phyloP scores from a whole-genome alignment of 2,329 filamentous ascomycete genomes.

The Aspergillus udagawae region DNA sequence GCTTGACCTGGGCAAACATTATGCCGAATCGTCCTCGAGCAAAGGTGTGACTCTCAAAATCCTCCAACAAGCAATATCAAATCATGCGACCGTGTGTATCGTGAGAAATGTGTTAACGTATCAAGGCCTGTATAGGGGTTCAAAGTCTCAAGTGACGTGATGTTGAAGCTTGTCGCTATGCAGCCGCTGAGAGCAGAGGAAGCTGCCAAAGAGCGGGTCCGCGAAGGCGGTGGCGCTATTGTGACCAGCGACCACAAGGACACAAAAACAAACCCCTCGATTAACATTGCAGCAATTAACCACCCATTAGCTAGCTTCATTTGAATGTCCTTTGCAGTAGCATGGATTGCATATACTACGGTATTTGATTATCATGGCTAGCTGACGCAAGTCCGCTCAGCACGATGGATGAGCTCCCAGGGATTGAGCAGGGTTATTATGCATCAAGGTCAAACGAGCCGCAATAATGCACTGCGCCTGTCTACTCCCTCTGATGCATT shows the following conservation, averaged over 20 bases:
- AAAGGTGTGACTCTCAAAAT: neutral
- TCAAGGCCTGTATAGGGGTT: neutral
- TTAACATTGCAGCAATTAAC: neutral
- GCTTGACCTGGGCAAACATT: slow-evolving; percentile 38
- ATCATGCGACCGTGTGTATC: neutral
- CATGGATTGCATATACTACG: neutral
- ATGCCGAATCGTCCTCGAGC: slow-evolving; percentile 7
- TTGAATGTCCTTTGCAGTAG: neutral
- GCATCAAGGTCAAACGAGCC: neutral
- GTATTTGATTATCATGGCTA: neutral
- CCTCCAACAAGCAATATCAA: neutral
- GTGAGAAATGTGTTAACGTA: neutral
- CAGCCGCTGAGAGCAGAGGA: neutral
- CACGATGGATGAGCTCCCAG: neutral
- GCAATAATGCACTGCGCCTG: neutral
- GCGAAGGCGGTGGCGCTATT: slow-evolving; percentile 17
- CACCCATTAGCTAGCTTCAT: neutral
- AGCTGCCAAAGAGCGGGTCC: slow-evolving; percentile 4
- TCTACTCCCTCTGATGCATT: neutral
- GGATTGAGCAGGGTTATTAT: neutral
- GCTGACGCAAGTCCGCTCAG: neutral
- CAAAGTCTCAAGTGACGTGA: slow-evolving; percentile 8
- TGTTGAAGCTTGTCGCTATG: neutral
- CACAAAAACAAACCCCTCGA: neutral
- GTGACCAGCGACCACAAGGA: neutral